Base-by-base conservation (phyloP, 2,329 filamentous ascomycete species). In the Aspergillus sp. region DNA sequence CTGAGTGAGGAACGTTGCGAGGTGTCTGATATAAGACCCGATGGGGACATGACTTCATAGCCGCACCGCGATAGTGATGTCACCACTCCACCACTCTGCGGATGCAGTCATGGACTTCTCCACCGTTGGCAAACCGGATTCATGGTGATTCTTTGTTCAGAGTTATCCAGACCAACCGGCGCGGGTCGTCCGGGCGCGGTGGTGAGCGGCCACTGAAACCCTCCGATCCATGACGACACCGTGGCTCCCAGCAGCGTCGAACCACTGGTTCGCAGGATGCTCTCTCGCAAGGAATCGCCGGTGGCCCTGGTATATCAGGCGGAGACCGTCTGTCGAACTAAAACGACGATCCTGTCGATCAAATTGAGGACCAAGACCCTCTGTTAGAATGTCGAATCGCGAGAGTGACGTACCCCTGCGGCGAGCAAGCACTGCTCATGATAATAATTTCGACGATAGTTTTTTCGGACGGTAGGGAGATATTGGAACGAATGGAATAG, bases 391-490 rank as follows among this genome's bases (percentile, higher is more conserved):
- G 49, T 51, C 49, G 17, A 42, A 40, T 45, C 49, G 40, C 17
- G 41, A 40, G 5, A 32, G 14, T 34, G 52, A 47, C 31, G 43
- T 38, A 25, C 32, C 59, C 6, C 48, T 55, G 50, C 57, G 53
- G 2, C 36, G 55, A n/a, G 40, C 49, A 5, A 64, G 61, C 32
- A 62, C 62, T 1, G 48, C 61, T 4, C 57, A 65, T 41, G 60
- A 61, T 20, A 65, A 66, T 21, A 21, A 60, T 3, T 65, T 65
- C 10, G 50, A 64, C 31, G 62, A 65, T 44, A 55, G 58, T 2
- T 65, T 66, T 43, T 11, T 58, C 4, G 58, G 58, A 5, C 57
- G 63, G 62, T 64, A 47, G 10, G 29, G 34, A 11, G 16, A 17
- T 7, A 10, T 17, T 0, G 23, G 40, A 29, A 11, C 9, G 7